Conservation (phyloP, 768 basidiomycete genomes). For the Agaricus sinodeliciosus region DNA sequence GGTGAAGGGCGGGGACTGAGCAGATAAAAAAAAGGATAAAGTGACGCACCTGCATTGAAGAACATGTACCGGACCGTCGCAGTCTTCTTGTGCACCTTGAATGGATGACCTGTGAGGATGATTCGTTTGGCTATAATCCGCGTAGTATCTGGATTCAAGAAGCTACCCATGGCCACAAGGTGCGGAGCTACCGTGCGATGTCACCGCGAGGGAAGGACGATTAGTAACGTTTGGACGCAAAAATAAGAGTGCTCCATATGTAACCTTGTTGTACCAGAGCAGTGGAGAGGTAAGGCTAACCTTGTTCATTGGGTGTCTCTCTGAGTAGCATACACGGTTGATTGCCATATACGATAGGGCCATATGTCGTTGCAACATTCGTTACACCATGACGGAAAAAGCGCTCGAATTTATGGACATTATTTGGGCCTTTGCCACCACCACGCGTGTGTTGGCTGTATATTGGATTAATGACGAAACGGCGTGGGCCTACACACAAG, state of each 20-base stretch:
- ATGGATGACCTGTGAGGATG: slow-evolving; percentile 91
- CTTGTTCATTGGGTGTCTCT: slow-evolving; percentile 61
- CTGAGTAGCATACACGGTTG: slow-evolving; percentile 72
- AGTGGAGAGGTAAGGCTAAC: slow-evolving; percentile 29
- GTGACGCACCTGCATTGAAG: slow-evolving; percentile 70
- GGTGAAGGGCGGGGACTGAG: no score
- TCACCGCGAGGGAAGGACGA: no score
- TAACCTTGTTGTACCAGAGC: not conserved
- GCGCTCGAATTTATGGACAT: slow-evolving; percentile 94
- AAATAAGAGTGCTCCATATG: not conserved
- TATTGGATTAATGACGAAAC: slow-evolving; percentile 77
- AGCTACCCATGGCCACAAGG: slow-evolving; percentile 86
- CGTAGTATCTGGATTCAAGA: slow-evolving; percentile 85
- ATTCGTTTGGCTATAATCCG: slow-evolving; percentile 91
- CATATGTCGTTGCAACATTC: slow-evolving; percentile 82
- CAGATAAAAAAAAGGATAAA: slow-evolving; percentile 6
- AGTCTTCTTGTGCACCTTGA: slow-evolving; percentile 95
- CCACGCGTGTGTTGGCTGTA: slow-evolving; percentile 92
- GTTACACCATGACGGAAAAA: slow-evolving; percentile 81
- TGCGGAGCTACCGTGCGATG: slow-evolving; percentile 46
- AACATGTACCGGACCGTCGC: slow-evolving; percentile 99
- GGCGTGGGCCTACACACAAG: slow-evolving; percentile 83
- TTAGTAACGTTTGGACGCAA: not conserved
- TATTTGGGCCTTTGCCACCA: slow-evolving; percentile 88
- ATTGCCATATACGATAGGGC: slow-evolving; percentile 83